These are phyloP conservation scores for Astrothelium subdiscretum DNA, from an alignment of 495 filamentous ascomycete genomes.

Conservation along the genomic window DNA sequence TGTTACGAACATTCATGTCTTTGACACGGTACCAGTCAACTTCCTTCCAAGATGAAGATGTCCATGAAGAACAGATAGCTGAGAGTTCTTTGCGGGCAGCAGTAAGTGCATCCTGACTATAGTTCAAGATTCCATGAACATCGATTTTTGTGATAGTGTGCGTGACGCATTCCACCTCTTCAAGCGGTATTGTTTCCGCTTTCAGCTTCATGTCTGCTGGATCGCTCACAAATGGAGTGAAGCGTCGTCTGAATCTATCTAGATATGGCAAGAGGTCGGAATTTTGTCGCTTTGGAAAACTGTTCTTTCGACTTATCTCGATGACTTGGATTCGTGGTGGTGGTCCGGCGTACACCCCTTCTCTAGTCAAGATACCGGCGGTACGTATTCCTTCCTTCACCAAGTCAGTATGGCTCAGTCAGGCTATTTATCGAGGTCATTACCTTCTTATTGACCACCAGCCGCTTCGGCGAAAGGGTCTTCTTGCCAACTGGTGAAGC, in stretches of 20 bases:
- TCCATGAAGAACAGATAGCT: slow-evolving; percentile 57
- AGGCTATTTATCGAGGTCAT: neutral
- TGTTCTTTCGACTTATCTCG: slow-evolving; percentile 48
- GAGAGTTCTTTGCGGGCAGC: slow-evolving; percentile 50
- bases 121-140: slow-evolving; percentile 19
- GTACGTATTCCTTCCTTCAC: slow-evolving; percentile 65
- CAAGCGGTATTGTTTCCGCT: slow-evolving; percentile 49
- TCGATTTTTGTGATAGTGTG: slow-evolving; percentile 39
- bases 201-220: slow-evolving; percentile 49
- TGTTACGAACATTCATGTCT: slow-evolving; percentile 62
- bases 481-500: slow-evolving; percentile 67
- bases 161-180: slow-evolving; percentile 73
- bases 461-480: slow-evolving; percentile 57
- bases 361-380: slow-evolving; percentile 64
- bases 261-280: slow-evolving; percentile 73
- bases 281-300: slow-evolving; percentile 44
- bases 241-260: slow-evolving; percentile 47
- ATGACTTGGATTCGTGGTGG: slow-evolving; percentile 62
- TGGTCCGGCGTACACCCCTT: slow-evolving; percentile 50
- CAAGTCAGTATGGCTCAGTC: slow-evolving; percentile 15
- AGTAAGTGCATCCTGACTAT: slow-evolving; percentile 27
- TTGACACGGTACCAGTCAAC: slow-evolving; percentile 65
- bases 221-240: slow-evolving; percentile 45
- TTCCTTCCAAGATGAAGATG: slow-evolving; percentile 66
- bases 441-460: slow-evolving; percentile 63